A percentile compares a stretch with the other conserved stretches of the same genome.
Evolutionary conservation across 108 stramenopile species (phyloP).

Genomic region (Conticribra guillardii): DNA sequence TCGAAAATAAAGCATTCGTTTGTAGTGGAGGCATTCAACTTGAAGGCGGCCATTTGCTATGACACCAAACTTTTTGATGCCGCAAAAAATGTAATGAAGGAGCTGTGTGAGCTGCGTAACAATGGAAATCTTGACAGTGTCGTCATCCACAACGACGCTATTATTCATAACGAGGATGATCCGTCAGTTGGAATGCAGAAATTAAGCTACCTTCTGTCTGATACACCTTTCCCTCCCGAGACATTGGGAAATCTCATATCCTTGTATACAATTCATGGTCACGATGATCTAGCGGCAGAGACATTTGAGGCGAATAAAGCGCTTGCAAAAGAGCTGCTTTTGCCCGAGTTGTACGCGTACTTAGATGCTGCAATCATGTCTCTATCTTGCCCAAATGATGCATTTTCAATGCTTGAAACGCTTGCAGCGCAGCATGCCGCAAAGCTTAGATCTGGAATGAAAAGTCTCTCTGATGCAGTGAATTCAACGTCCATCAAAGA

Average conservation of each 20-base stretch:
- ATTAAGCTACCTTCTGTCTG: slow-evolving; percentile 69
- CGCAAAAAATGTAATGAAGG: slow-evolving; percentile 72
- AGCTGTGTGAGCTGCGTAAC: slow-evolving; percentile 69
- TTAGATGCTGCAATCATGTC: slow-evolving; percentile 82
- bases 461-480: slow-evolving; percentile 16
- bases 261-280: slow-evolving; percentile 72
- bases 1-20: slow-evolving; percentile 46
- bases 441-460: slow-evolving; percentile 27
- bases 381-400: slow-evolving; percentile 77
- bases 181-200: slow-evolving; percentile 73
- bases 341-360: slow-evolving; percentile 77
- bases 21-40: slow-evolving; percentile 84
- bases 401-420: slow-evolving; percentile 63
- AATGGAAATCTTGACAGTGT: slow-evolving; percentile 84
- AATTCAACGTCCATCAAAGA: slow-evolving; percentile 4
- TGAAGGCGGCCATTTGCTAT: slow-evolving; percentile 85
- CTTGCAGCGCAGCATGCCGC: slow-evolving; percentile 50
- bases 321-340: slow-evolving; percentile 71
- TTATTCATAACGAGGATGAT: slow-evolving; percentile 72
- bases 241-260: slow-evolving; percentile 87
- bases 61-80: slow-evolving; percentile 54
- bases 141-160: slow-evolving; percentile 86
- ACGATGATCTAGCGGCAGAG: slow-evolving; percentile 81
- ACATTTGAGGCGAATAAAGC: slow-evolving; percentile 76
- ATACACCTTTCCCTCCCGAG: slow-evolving; percentile 84